Base-by-base conservation (phyloP, 768 basidiomycete species). In the Serendipita sp. region DNA sequence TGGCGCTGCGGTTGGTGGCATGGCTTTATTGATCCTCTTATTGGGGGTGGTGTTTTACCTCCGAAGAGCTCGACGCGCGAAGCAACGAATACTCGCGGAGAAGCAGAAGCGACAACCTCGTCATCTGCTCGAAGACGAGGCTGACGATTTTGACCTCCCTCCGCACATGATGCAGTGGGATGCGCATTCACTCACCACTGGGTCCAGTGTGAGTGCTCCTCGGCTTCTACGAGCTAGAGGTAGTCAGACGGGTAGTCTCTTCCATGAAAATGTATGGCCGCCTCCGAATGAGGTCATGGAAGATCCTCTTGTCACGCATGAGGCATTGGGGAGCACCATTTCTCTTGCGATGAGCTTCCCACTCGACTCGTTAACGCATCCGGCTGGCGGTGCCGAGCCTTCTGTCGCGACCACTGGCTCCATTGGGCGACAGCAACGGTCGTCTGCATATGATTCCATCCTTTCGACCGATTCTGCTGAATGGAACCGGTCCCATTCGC, bases 231-330 rank as follows among this genome's bases (percentile, higher is more conserved):
- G 64, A 24, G 41, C 61, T 11, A 53, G 65, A 24, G 65, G 60
- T 16, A 26, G 24, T 34, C 51, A 65, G 61, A 65, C 65, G n/a
- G 65, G 65, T n/a, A 66, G 65, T 44, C 44, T 66, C 9, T 66
- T 66, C 64, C 65, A 64, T 33, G 65, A 66, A 53, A 64, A 61
- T 38, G 65, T 66, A 33, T 66, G 65, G 65, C 65, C 65, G 24
- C 65, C 65, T 22, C 65, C 65, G 13, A 51, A 28, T 17, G 41
- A 24, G 41, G 56, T 48, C 48, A 60, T 66, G 30, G 43, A 66
- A 56, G 65, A 66, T 56, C 65, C 65, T 24, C 56, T 66, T 14
- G 43, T 64, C 16, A 38, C 65, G 22, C 22, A 13, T 22, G 63
- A 65, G 43, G 63, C 16, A 24, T 53, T 62, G 14, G 60, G 42